These are phyloP conservation scores for Hura crepitans DNA, from an alignment of 441 rosid species.

Conservation along the genomic window DNA sequence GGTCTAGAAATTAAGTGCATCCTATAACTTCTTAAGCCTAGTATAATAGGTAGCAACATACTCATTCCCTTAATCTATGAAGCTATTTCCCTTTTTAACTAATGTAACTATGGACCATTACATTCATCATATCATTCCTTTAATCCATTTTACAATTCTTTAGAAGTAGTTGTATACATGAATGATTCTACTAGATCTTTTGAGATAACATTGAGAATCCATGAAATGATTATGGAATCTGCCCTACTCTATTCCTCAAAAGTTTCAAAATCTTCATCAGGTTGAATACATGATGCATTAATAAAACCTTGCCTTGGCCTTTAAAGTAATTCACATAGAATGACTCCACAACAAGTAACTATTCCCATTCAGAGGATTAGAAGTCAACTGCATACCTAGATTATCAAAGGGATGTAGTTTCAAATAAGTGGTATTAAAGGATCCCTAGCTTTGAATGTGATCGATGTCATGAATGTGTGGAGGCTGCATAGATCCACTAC, in stretches of 20 bases:
- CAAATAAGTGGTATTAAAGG: too few relatives aligned
- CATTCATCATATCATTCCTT: background rate
- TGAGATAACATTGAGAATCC: background rate
- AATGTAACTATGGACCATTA: background rate
- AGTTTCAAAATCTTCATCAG: background rate
- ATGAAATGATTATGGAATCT: background rate
- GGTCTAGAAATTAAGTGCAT: background rate
- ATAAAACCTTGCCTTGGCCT: background rate
- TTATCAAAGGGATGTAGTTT: too few relatives aligned
- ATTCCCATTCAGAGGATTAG: background rate
- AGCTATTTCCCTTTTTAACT: background rate
- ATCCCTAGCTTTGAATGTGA: too few relatives aligned
- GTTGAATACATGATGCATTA: background rate
- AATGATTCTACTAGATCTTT: background rate
- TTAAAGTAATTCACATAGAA: background rate
- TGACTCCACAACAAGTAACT: background rate
- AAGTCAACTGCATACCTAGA: background rate
- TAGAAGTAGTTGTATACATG: background rate
- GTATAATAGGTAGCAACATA: background rate
- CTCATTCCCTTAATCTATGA: background rate
- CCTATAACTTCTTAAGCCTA: background rate
- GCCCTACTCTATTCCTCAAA: background rate
- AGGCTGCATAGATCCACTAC: too few relatives aligned
- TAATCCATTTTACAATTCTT: background rate
- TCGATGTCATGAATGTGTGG: too few relatives aligned